Percentiles rank a stretch among this genome's conserved stretches.
These are phyloP conservation scores for Periconia digitata DNA, from an alignment of 2,329 filamentous ascomycete genomes.

Conservation along the genomic window DNA sequence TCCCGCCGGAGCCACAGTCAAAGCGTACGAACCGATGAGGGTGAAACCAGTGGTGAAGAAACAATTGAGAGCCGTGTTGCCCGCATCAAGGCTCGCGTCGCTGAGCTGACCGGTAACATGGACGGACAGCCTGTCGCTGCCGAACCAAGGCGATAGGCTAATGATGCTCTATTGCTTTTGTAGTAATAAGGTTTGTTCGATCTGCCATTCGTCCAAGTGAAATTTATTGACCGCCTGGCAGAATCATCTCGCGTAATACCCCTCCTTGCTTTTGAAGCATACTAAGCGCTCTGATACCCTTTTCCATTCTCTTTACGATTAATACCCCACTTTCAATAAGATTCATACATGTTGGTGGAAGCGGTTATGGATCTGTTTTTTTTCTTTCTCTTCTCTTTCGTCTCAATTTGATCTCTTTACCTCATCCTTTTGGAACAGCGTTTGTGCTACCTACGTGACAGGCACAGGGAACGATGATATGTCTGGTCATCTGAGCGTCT, in stretches of 20 bases:
- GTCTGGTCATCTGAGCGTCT: background rate
- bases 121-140: conserved; percentile 27
- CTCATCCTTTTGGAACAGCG: background rate
- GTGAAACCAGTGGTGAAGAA: conserved; percentile 94
- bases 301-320: conserved; percentile 11
- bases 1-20: conserved; percentile 56
- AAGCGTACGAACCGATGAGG: conserved; percentile 69
- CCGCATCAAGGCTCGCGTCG: conserved; percentile 95
- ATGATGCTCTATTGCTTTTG: conserved; percentile 6
- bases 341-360: background rate
- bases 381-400: no score
- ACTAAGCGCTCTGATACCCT: conserved; percentile 32
- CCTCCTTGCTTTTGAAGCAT: conserved; percentile 11
- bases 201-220: background rate
- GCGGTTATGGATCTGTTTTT: conserved; percentile 2
- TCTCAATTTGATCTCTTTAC: conserved; percentile 1
- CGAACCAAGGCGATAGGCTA: conserved; percentile 13
- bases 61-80: conserved; percentile 96
- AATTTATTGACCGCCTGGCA: background rate
- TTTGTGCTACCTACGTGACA: background rate
- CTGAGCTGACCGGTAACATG: conserved; percentile 74
- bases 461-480: background rate
- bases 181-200: conserved; percentile 17
- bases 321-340: background rate
- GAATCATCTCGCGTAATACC: conserved; percentile 1